Evolutionary conservation across 139 green algal genomes (phyloP), one percentile per base, ranked within the genome.

Genomic region (Chloropicon primus): DNA sequence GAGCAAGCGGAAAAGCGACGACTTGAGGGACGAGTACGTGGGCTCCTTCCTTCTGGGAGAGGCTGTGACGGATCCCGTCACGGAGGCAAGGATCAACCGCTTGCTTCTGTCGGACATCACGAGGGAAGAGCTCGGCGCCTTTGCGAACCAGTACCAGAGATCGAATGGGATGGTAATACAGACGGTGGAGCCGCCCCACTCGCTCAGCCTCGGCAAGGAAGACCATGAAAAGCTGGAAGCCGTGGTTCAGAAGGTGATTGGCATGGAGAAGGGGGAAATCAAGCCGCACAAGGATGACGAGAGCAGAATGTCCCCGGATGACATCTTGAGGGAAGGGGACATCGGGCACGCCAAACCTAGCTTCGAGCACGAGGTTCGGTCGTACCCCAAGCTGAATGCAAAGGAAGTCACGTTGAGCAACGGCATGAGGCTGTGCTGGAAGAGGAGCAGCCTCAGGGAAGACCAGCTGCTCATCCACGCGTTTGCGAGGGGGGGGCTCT

Each of bases 391-490:
- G 25, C 53, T 93, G 27, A 84, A 79, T 0, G 84, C 81, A 0
- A 88, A 71, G 1, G 89, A 94, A 79, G 54, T 95, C 26, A 77
- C 72, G n/a, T 85, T 96, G 21, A 79, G 25, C 74, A 97, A 97
- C 73, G 92, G 92, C 72, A 92, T 97, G 89, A 78, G 83, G 5
- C 83, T 96, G 24, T 81, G 41, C 23, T 84, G 89, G 78, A 91
- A 93, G 74, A 24, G 27, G 22, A 94, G 90, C 1, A 79, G 91
- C 73, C 91, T 91, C 27, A 83, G 93, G 80, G 87, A 91, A 21
- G 92, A 96, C 41, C 91, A 96, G 85, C 79, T 96, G 22, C 72
- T 96, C 71, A 24, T 96, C 27, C 86, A 84, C 0, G 89, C 83
- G 26, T 85, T 88, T 74, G 91, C 91, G 0, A 71, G 81, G 2